Percentiles rank a stretch among this genome's conserved stretches.
phyloP scores from a whole-genome alignment of 148 eudicot species.

The Arctostaphylos glauca region DNA sequence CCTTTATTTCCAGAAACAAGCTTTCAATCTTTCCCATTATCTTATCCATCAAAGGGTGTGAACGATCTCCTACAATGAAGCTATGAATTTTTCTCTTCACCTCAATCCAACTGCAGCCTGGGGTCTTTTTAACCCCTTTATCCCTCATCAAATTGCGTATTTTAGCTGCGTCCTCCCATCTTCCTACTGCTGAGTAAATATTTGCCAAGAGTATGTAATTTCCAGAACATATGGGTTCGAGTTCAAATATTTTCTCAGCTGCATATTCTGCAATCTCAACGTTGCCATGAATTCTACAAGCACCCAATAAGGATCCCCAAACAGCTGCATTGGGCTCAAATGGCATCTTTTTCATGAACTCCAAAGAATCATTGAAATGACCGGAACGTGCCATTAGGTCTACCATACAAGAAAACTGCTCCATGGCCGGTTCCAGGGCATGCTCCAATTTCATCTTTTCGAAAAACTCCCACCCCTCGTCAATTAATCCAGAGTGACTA shows the following conservation, averaged over 20 bases:
- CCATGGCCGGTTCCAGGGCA: conserved; percentile 16
- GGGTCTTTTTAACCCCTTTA: conserved; percentile 15
- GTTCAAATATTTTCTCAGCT: conserved; percentile 15
- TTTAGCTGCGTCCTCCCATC: conserved; percentile 23
- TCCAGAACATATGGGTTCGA: conserved; percentile 22
- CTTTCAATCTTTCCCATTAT: conserved; percentile 13
- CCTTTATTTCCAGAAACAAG: conserved; percentile 15
- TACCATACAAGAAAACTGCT: conserved; percentile 25
- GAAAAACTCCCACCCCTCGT: conserved; percentile 13
- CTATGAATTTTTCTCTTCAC: conserved; percentile 19
- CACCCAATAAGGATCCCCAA: conserved; percentile 25
- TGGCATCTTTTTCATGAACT: conserved; percentile 23
- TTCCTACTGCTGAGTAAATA: conserved; percentile 15
- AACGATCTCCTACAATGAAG: conserved; percentile 18
- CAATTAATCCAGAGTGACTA: conserved; percentile 23
- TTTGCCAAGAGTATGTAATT: conserved; percentile 21
- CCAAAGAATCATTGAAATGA: conserved; percentile 1
- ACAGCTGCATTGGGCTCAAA: conserved; percentile 27
- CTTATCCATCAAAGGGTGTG: conserved; percentile 20
- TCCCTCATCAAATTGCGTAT: conserved; percentile 23
- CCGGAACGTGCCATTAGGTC: conserved; percentile 23
- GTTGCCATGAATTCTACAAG: conserved; percentile 23
- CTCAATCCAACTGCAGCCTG: conserved; percentile 26
- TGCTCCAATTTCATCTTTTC: conserved; percentile 12
- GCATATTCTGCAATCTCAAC: conserved; percentile 23